Percentiles rank a stretch among this genome's conserved stretches.
These are phyloP conservation scores for Vitis riparia DNA, from an alignment of 164 flowering plant species.

Conservation along the genomic window DNA sequence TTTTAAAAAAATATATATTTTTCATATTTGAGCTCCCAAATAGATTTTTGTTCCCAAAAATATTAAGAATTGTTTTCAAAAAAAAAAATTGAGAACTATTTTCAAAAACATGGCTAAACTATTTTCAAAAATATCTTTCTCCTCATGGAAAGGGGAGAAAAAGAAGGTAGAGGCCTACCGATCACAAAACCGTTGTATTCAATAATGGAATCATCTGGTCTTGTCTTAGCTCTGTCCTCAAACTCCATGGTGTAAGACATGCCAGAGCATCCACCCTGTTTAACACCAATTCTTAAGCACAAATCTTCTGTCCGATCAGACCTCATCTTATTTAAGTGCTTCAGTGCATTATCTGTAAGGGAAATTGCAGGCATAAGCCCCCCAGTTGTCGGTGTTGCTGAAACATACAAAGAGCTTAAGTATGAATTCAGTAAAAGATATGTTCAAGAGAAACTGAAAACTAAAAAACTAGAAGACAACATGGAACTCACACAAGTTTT, in stretches of 20 bases:
- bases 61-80: no score
- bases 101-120: no score
- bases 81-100: no score
- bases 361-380: slow-evolving; percentile 76
- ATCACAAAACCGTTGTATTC: slow-evolving; percentile 87
- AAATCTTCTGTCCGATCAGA: slow-evolving; percentile 77
- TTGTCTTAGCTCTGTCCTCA: slow-evolving; percentile 68
- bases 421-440: neutral
- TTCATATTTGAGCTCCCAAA: no score
- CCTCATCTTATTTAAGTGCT: slow-evolving; percentile 86
- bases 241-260: slow-evolving; percentile 98
- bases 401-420: slow-evolving; percentile 14
- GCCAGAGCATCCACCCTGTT: slow-evolving; percentile 98
- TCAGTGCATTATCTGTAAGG: slow-evolving; percentile 76
- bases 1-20: no score
- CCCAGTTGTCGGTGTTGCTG: slow-evolving; percentile 61
- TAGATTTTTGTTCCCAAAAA: no score
- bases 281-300: slow-evolving; percentile 93
- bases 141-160: neutral
- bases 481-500: no score
- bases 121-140: no score
- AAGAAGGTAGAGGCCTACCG: slow-evolving; percentile 40
- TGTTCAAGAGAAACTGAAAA: no score
- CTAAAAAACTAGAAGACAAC: no score
- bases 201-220: slow-evolving; percentile 87